phyloP scores from a whole-genome alignment of 2,329 filamentous ascomycete genomes.

The Microcera coccophila region DNA sequence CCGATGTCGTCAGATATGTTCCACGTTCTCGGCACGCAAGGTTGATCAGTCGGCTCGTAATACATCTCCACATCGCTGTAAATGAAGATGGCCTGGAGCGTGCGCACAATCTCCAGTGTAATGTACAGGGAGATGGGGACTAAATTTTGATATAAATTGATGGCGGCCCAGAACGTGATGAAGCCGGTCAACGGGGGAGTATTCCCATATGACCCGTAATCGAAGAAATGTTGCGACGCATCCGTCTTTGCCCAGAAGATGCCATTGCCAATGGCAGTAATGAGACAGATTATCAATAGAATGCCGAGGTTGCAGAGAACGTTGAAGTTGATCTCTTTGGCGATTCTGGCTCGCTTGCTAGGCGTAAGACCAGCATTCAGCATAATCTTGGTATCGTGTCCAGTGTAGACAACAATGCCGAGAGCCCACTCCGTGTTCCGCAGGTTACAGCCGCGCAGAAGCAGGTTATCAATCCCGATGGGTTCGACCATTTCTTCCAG shows the following conservation, averaged over 20 bases:
- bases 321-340: conserved; percentile 87
- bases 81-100: conserved; percentile 95
- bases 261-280: conserved; percentile 88
- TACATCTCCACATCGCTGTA: conserved; percentile 98
- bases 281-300: conserved; percentile 76
- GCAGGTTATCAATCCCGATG: no score
- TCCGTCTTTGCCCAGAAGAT: conserved; percentile 68
- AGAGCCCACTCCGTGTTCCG: conserved; percentile 97
- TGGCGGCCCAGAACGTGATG: conserved; percentile 98
- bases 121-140: conserved; percentile 98
- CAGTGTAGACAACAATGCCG: conserved; percentile 85
- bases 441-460: conserved; percentile 87
- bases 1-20: conserved; percentile 95
- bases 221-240: conserved; percentile 67
- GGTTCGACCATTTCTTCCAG: conserved; percentile 82
- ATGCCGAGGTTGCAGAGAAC: conserved; percentile 87
- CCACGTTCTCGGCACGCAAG: conserved; percentile 91
- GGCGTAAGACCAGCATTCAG: conserved; percentile 94
- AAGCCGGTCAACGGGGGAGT: conserved; percentile 88
- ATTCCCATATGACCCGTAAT: conserved; percentile 50
- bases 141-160: conserved; percentile 90
- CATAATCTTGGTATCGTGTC: conserved; percentile 98
- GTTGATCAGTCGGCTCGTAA: conserved; percentile 90
- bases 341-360: conserved; percentile 96
- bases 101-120: conserved; percentile 95